Evolutionary conservation across 441 rosid genomes (phyloP), one percentile per base, ranked within the genome.

Genomic region (Dalechampia spathulata): DNA sequence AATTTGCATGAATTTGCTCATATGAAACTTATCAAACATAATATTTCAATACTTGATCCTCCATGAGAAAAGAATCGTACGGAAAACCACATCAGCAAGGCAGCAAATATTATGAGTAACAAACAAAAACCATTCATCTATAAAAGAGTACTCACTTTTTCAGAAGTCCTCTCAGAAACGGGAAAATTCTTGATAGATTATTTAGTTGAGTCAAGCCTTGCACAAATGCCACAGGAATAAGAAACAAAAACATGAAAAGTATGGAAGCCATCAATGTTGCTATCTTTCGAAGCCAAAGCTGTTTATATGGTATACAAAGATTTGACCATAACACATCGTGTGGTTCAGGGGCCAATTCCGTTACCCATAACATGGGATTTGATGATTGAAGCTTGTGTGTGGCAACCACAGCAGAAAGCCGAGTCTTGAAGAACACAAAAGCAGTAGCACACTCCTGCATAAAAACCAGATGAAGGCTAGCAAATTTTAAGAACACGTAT

Each of bases 361-460:
- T 85, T 62, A 80, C 97, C 99, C 99, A 92, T 57, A 72, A 69
- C 99, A 92, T 86, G 52, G 99, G 96, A 79, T 89, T 86, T 64
- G 88, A 58, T 75, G 96, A 75, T 55, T 89, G 97, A 67, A 83
- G 92, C 79, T 80, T 67, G 73, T 81, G 79, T 12, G 97, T 78
- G 66, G 86, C 90, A 63, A 86, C 75, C 52, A 75, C 76, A 57
- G 99, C 97, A 72, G 86, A 80, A 71, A 74, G 80, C 53, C 96
- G 95, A 55, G 86, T 85, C 81, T 79, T 92, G 74, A 86, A 92
- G 62, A 83, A 86, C 58, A 92, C 99, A 78, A 92, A 92, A 50
- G 96, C 99, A 14, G 83, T 83, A 11, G 96, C 72, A 66, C 83
- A 72, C 69, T 83, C 90, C 94, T 85, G 83, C 14, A 67, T 32